These are phyloP conservation scores for Volvariella surrecta DNA, from an alignment of 1,284 basidiomycete genomes.

Conservation along the genomic window DNA sequence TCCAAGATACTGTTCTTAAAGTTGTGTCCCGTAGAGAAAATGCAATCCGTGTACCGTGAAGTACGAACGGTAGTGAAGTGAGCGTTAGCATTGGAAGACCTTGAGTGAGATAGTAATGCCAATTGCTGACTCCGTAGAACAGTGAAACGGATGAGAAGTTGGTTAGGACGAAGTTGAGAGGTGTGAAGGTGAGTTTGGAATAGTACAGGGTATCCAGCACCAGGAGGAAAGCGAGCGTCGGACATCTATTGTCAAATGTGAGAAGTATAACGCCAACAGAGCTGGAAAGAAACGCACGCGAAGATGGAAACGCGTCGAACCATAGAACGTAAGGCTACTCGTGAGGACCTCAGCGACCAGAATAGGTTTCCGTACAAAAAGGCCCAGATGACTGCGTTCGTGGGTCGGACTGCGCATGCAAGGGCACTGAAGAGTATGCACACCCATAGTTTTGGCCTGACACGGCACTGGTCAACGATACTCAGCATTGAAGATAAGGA, in stretches of 20 bases:
- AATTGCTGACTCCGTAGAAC: conserved; percentile 88
- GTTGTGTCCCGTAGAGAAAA: conserved; percentile 19
- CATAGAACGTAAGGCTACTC: conserved; percentile 21
- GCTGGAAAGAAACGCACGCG: conserved; percentile 30
- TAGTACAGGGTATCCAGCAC: conserved; percentile 68
- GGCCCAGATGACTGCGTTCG: conserved; percentile 81
- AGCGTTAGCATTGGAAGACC: conserved; percentile 78
- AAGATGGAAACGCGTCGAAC: conserved; percentile 27
- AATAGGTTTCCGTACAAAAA: conserved; percentile 53
- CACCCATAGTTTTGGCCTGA: conserved; percentile 21
- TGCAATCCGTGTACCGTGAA: conserved; percentile 41
- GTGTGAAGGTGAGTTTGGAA: conserved; percentile 59
- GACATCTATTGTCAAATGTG: no score
- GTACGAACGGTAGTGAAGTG: conserved; percentile 63
- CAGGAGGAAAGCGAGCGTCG: conserved; percentile 28
- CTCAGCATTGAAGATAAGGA: neutral
- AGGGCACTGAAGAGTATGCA: conserved; percentile 52
- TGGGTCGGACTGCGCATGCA: conserved; percentile 79
- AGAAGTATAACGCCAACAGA: no score
- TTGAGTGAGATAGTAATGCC: conserved; percentile 88
- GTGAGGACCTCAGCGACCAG: conserved; percentile 33
- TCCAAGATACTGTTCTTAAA: conserved; percentile 38
- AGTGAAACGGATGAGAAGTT: conserved; percentile 80
- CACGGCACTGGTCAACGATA: neutral
- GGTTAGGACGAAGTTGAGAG: conserved; percentile 73